Evolutionary conservation across 495 filamentous ascomycete genomes (phyloP).

Genomic region (Penicillium argentinense): DNA sequence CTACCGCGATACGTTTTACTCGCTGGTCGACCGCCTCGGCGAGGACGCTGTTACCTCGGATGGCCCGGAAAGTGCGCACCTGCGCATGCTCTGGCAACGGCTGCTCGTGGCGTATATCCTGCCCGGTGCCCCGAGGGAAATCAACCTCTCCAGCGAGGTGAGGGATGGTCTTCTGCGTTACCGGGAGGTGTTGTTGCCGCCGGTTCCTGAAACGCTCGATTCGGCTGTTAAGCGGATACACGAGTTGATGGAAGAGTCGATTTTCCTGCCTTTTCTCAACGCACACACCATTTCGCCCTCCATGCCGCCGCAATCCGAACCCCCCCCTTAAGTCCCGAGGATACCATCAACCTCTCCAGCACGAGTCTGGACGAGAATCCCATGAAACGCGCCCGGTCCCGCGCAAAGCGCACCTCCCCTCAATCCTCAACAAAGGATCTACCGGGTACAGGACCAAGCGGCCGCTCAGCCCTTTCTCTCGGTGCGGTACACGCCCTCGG

Average conservation of each 20-base stretch:
- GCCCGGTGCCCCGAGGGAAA: slow-evolving; percentile 77
- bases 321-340: slow-evolving; percentile 31
- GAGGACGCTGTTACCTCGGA: slow-evolving; percentile 41
- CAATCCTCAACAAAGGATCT: slow-evolving; percentile 43
- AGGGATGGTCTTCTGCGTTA: slow-evolving; percentile 75
- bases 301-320: slow-evolving; percentile 31
- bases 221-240: slow-evolving; percentile 89
- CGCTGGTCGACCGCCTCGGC: slow-evolving; percentile 48
- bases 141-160: slow-evolving; percentile 87
- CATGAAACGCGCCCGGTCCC: slow-evolving; percentile 33
- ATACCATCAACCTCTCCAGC: slow-evolving; percentile 34
- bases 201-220: slow-evolving; percentile 74
- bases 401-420: slow-evolving; percentile 43
- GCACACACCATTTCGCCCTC: slow-evolving; percentile 33
- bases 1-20: slow-evolving; percentile 75
- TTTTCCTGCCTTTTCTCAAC: slow-evolving; percentile 54
- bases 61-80: slow-evolving; percentile 62
- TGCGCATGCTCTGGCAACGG: slow-evolving; percentile 71
- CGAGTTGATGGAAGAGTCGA: slow-evolving; percentile 96
- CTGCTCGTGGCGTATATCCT: slow-evolving; percentile 54
- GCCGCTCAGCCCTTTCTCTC: slow-evolving; percentile 35
- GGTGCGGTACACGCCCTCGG: slow-evolving; percentile 32
- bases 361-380: slow-evolving; percentile 33
- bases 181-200: slow-evolving; percentile 61
- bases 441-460: slow-evolving; percentile 22